A percentile compares a stretch with the other conserved stretches of the same genome.
Conservation (phyloP, 306 rosid genomes). For the Malus fusca region DNA sequence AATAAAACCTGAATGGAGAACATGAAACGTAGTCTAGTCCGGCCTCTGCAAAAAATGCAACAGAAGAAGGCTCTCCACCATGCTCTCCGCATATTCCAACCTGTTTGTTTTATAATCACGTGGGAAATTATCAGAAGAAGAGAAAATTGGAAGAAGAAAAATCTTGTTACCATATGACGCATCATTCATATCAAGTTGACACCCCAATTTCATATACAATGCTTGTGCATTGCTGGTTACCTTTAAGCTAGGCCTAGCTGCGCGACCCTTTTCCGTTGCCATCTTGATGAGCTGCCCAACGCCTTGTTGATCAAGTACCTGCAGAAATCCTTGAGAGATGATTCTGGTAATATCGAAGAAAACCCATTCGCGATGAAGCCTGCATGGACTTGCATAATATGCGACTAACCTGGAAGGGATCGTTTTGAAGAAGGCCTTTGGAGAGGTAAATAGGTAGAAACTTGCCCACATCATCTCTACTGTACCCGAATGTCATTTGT, state of each 20-base stretch:
- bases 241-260: conserved; percentile 75
- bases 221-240: conserved; percentile 15
- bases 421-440: conserved; percentile 71
- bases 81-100: conserved; percentile 98
- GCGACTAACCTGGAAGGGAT: conserved; percentile 74
- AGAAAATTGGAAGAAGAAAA: background rate
- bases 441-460: conserved; percentile 77
- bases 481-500: conserved; percentile 97
- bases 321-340: background rate
- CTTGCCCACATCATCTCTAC: conserved; percentile 93
- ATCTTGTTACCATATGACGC: background rate
- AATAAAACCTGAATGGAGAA: conserved; percentile 83
- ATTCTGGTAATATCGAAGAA: background rate
- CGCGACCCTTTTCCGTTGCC: conserved; percentile 86
- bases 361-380: background rate
- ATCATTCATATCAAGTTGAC: background rate
- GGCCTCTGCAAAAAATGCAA: conserved; percentile 84
- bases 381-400: background rate
- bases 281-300: conserved; percentile 87
- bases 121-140: background rate
- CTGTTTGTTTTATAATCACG: conserved; percentile 29
- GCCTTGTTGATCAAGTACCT: conserved; percentile 96
- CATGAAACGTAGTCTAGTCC: conserved; percentile 98
- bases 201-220: background rate
- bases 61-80: conserved; percentile 97